Evolutionary conservation across 2,329 filamentous ascomycete species (phyloP).

Genomic region (Rhynchosporium secalis): DNA sequence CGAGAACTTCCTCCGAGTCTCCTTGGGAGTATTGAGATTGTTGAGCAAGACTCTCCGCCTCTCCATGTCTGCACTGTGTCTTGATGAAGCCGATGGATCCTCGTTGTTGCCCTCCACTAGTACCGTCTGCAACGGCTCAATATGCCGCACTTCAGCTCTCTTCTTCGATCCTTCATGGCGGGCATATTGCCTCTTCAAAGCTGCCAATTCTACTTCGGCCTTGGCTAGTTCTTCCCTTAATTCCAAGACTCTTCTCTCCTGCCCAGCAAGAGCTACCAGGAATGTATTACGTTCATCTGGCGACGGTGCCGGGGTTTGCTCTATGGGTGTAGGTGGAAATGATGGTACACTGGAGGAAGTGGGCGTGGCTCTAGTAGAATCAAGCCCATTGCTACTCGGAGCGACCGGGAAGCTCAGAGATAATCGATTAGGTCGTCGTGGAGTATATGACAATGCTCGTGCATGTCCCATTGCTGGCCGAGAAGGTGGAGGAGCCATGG

Average conservation of each 20-base stretch:
- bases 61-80: constrained; percentile 62
- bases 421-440: constrained; percentile 36
- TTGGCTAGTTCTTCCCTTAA: constrained; percentile 83
- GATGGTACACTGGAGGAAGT: constrained; percentile 35
- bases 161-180: constrained; percentile 75
- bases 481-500: constrained; percentile 32
- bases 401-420: constrained; percentile 40
- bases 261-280: constrained; percentile 85
- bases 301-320: constrained; percentile 29
- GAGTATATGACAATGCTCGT: constrained; percentile 35
- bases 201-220: constrained; percentile 74
- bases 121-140: constrained; percentile 52
- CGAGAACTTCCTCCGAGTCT: constrained; percentile 57
- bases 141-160: constrained; percentile 62
- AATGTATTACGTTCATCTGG: constrained; percentile 48
- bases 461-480: constrained; percentile 26
- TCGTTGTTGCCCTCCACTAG: constrained; percentile 28
- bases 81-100: constrained; percentile 29
- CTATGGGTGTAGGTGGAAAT: constrained; percentile 34
- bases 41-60: constrained; percentile 67
- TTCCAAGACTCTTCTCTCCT: constrained; percentile 89
- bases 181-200: constrained; percentile 82
- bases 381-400: constrained; percentile 29
- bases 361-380: constrained; percentile 35
- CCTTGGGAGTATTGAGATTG: constrained; percentile 48